phyloP scores from a whole-genome alignment of 225 moss, liverwort and hornwort genomes.

The Anthoceros angustus region DNA sequence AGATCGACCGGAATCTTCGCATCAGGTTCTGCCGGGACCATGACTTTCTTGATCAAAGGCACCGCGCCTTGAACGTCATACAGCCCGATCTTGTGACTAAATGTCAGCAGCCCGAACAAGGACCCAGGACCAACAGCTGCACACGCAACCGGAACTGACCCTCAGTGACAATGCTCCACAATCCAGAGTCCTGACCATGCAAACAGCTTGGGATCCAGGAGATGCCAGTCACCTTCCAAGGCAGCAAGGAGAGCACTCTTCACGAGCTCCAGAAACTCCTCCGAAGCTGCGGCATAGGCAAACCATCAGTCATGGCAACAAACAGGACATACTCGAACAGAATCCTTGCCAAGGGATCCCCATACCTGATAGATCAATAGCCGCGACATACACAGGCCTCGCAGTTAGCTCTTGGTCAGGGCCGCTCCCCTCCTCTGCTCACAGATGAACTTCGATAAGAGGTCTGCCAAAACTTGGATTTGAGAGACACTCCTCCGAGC shows the following conservation, averaged over 20 bases:
- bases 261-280: slow-evolving; percentile 94
- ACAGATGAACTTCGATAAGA: slow-evolving; percentile 10
- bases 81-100: slow-evolving; percentile 94
- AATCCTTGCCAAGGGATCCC: slow-evolving; percentile 7
- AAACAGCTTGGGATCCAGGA: background rate
- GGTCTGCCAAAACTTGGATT: slow-evolving; percentile 6
- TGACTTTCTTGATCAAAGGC: slow-evolving; percentile 82
- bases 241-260: slow-evolving; percentile 98
- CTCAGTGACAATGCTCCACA: background rate
- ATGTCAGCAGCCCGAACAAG: slow-evolving; percentile 78
- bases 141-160: background rate
- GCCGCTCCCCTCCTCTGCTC: slow-evolving; percentile 35
- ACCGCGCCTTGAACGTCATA: slow-evolving; percentile 98
- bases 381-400: slow-evolving; percentile 89
- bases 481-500: slow-evolving; percentile 4
- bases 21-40: slow-evolving; percentile 87
- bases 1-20: slow-evolving; percentile 69
- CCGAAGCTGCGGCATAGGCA: slow-evolving; percentile 48
- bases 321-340: slow-evolving; percentile 3
- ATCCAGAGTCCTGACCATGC: too few relatives aligned
- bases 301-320: background rate
- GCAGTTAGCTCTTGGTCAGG: slow-evolving; percentile 40
- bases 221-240: slow-evolving; percentile 47
- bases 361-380: slow-evolving; percentile 91
- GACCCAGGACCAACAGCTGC: slow-evolving; percentile 90